phyloP scores from a whole-genome alignment of 2,329 filamentous ascomycete genomes.

The Penicillium crustosum region DNA sequence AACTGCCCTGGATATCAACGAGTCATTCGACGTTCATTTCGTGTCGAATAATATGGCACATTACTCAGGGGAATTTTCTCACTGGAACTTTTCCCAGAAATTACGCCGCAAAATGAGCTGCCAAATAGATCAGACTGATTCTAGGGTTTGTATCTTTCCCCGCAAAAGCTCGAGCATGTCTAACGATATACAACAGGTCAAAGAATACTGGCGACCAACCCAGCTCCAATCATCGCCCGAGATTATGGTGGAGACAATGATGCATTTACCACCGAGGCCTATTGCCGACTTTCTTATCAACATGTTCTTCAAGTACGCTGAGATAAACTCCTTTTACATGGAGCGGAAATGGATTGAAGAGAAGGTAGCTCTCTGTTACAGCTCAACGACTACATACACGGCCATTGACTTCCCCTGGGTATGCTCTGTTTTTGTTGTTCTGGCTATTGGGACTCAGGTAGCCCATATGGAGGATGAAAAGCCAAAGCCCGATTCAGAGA shows the following conservation, averaged over 20 bases:
- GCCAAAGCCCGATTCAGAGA: slow-evolving; percentile 20
- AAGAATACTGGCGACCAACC: slow-evolving; percentile 43
- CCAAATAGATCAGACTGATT: slow-evolving; percentile 30
- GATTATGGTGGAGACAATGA: slow-evolving; percentile 33
- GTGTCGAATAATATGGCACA: slow-evolving; percentile 11
- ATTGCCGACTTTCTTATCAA: slow-evolving; percentile 42
- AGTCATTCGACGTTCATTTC: slow-evolving; percentile 16
- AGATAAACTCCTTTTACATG: slow-evolving; percentile 43
- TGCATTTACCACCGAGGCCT: slow-evolving; percentile 41
- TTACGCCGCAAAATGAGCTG: slow-evolving; percentile 41
- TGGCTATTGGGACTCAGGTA: slow-evolving; percentile 45
- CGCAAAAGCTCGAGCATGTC: too few relatives aligned
- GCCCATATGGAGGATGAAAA: slow-evolving; percentile 41
- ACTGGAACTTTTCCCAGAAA: slow-evolving; percentile 45
- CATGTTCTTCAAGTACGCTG: slow-evolving; percentile 43
- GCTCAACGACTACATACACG: slow-evolving; percentile 29
- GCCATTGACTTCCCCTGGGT: slow-evolving; percentile 40
- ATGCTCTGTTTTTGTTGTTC: slow-evolving; percentile 40
- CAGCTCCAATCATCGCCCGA: slow-evolving; percentile 40
- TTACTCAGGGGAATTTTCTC: slow-evolving; percentile 47
- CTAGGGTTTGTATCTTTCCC: slow-evolving; percentile 24
- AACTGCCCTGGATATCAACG: slow-evolving; percentile 13
- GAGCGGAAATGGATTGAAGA: slow-evolving; percentile 41
- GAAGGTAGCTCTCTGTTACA: slow-evolving; percentile 38
- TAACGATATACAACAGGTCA: slow-evolving; percentile 28